Conservation (phyloP, 164 flowering plant genomes). For the Warburgia ugandensis region DNA sequence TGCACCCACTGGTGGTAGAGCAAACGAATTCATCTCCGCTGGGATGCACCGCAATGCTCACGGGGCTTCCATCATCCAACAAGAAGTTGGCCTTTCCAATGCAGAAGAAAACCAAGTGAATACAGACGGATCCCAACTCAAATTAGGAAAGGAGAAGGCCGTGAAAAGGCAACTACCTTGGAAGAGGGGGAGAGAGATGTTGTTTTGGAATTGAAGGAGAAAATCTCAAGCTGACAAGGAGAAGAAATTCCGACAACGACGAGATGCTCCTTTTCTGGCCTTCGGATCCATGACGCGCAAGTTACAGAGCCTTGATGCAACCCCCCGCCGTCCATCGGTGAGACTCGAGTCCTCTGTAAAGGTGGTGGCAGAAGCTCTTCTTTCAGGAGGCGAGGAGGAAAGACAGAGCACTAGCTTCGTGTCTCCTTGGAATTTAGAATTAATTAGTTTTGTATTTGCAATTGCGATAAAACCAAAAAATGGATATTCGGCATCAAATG, state of each 20-base stretch:
- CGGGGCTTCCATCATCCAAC: constrained; percentile 57
- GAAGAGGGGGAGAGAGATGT: constrained; percentile 67
- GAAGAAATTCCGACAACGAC: constrained; percentile 41
- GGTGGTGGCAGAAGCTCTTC: no score
- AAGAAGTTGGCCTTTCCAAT: constrained; percentile 38
- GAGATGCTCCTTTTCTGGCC: constrained; percentile 63
- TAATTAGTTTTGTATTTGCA: no score
- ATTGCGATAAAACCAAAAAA: no score
- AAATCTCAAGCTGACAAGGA: constrained; percentile 52
- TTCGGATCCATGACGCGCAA: constrained; percentile 85
- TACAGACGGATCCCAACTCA: background rate
- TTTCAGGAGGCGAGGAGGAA: no score
- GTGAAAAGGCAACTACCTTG: constrained; percentile 37
- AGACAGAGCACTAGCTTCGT: no score
- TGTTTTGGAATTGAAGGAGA: constrained; percentile 55
- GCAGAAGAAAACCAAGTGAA: constrained; percentile 3
- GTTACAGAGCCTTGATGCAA: constrained; percentile 42
- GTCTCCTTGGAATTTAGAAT: no score
- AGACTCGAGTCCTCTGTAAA: no score
- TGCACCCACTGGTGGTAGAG: constrained; percentile 67
- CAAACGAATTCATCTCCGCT: constrained; percentile 75
- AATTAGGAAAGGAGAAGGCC: constrained; percentile 1
- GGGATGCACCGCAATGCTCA: constrained; percentile 72
- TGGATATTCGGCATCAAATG: no score
- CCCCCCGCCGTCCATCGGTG: no score